Percentiles rank a stretch among this genome's conserved stretches.
Evolutionary conservation across 2,329 filamentous ascomycete species (phyloP).

Genomic region (Paraconiothyrium brasiliense): DNA sequence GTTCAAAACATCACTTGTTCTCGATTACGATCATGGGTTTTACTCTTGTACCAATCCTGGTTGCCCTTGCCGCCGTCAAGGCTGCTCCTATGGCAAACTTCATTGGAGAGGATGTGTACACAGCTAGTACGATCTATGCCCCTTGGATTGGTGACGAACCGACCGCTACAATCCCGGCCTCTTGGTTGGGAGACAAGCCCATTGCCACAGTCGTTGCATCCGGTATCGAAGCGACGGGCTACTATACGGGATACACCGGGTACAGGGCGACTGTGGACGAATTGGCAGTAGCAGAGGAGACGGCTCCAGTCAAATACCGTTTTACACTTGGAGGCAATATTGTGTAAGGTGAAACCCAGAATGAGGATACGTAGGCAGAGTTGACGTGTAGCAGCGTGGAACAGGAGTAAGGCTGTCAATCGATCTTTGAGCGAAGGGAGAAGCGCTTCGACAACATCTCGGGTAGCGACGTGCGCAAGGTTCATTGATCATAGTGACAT

Average conservation of each 20-base stretch:
- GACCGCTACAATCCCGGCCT: background rate
- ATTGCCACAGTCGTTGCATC: background rate
- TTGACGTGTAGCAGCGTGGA: background rate
- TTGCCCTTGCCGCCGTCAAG: background rate
- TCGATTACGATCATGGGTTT: background rate
- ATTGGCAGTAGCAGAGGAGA: background rate
- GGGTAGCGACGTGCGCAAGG: background rate
- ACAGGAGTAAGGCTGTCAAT: background rate
- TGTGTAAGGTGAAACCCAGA: background rate
- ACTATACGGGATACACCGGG: background rate
- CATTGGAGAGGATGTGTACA: background rate
- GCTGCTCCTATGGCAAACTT: background rate
- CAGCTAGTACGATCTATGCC: background rate
- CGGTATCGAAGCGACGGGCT: background rate
- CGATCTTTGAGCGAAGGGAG: too few species aligned
- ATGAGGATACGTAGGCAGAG: background rate
- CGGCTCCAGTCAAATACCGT: conserved; percentile 1
- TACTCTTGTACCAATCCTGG: background rate
- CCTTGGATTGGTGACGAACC: background rate
- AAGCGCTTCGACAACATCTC: background rate
- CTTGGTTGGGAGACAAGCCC: background rate
- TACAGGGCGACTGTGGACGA: background rate
- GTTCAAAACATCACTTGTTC: background rate
- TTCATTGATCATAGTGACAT: background rate
- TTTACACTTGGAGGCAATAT: conserved; percentile 1